phyloP scores from a whole-genome alignment of 768 basidiomycete species.

The Russula sp. region DNA sequence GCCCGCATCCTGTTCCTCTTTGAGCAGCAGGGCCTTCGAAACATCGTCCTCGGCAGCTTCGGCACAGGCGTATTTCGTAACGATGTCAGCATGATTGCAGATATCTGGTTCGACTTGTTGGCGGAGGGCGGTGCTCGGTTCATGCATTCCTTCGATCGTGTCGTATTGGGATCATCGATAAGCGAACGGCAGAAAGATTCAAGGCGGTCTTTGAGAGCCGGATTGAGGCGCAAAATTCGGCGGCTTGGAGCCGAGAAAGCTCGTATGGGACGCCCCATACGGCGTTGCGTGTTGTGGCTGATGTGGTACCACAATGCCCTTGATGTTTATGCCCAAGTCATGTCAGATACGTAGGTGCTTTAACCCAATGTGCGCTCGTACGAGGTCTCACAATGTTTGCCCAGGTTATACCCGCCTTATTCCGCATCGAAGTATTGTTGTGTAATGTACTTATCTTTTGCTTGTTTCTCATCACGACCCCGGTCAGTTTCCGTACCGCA shows the following conservation, averaged over 20 bases:
- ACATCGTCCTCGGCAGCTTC: conserved; percentile 69
- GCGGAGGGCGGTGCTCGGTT: conserved; percentile 51
- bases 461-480: neutral
- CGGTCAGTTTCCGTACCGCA: neutral
- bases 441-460: neutral
- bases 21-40: conserved; percentile 55
- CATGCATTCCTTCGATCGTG: conserved; percentile 52
- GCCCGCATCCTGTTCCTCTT: conserved; percentile 62
- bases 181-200: conserved; percentile 47
- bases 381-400: neutral
- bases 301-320: conserved; percentile 62
- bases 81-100: conserved; percentile 53
- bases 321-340: neutral
- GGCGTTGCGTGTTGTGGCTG: conserved; percentile 21
- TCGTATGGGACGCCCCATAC: neutral
- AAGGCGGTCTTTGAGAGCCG: conserved; percentile 38
- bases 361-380: neutral
- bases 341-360: neutral
- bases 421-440: neutral
- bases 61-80: conserved; percentile 79
- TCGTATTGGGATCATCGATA: conserved; percentile 67
- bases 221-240: conserved; percentile 7
- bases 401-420: neutral
- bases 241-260: neutral
- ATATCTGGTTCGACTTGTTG: conserved; percentile 63